Base-by-base conservation (phyloP, 2,329 filamentous ascomycete genomes). In the Ascochyta fabae region DNA sequence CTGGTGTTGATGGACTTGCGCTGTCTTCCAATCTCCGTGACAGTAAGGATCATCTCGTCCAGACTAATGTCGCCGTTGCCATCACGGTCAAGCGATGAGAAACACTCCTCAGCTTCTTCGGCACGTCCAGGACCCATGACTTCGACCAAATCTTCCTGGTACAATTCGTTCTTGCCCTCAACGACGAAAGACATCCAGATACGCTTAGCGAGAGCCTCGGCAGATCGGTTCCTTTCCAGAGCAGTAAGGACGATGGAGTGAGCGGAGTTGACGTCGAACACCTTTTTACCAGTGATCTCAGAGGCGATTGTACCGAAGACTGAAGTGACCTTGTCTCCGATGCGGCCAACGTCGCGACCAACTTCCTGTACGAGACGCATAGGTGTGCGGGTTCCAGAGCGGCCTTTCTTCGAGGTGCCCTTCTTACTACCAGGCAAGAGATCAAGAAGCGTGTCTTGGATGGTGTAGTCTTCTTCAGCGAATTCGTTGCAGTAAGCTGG, bases 111-210 rank as follows among this genome's bases (percentile, higher is more conserved):
- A 2, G 95, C 95, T 60, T 96, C 91, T 0, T 85, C 80, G 59
- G 86, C 86, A 67, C 89, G 88, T 6, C 85, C 84, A 0, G 84
- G 79, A 2, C 94, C 94, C 56, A 99, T 87, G 9, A 98, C 94
- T 73, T 98, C 94, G 27, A 88, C 73, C 34, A 99, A 84, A 71
- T 99, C 95, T 4, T 96, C 92, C 8, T 84, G 77, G 64, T 85
- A 91, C 8, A 99, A 81, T 0, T 88, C 81, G 36, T 97, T 91
- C 55, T 88, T 88, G 66, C 92, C 92, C 76, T 98, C 94, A 4
- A 95, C 86, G 1, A 96, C 95, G 72, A 97, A 96, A 0, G 93
- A 97, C 91, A 97, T 96, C 95, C 95, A 98, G 60, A 98, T 88
- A 69, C 95, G 89, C 64, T 87, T 89, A n/a, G 91, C 93, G 54